phyloP scores from a whole-genome alignment of 2,329 filamentous ascomycete species.

The Huntiella bhutanensis region DNA sequence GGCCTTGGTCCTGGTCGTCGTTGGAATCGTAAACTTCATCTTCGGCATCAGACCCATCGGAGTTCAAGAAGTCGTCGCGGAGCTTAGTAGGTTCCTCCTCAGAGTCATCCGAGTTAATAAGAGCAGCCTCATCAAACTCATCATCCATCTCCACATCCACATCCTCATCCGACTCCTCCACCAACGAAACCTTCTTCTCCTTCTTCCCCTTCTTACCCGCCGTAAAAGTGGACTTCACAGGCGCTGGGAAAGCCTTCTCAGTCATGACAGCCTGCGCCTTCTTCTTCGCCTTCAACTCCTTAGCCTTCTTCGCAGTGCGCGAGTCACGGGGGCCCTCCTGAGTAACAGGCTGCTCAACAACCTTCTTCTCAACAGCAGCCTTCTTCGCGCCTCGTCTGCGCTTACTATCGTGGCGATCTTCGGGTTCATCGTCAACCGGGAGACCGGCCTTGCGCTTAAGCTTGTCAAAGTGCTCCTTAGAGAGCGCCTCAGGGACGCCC shows the following conservation, averaged over 20 bases:
- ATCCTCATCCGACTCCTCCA: constrained; percentile 19
- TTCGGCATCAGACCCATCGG: constrained; percentile 19
- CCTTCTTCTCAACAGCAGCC: constrained; percentile 18
- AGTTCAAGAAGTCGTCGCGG: constrained; percentile 36
- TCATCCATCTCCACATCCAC: constrained; percentile 25
- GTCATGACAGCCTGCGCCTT: constrained; percentile 18
- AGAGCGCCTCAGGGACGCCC: constrained; percentile 64
- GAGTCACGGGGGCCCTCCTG: constrained; percentile 16
- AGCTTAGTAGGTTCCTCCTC: constrained; percentile 24
- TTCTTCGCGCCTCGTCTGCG: constrained; percentile 21
- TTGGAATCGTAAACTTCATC: constrained; percentile 58
- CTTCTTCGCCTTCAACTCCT: constrained; percentile 16
- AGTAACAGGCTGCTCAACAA: constrained; percentile 16
- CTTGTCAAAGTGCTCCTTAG: constrained; percentile 60
- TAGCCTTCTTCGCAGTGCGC: constrained; percentile 19
- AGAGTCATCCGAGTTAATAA: constrained; percentile 26
- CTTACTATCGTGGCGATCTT: constrained; percentile 45
- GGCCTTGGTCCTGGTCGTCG: constrained; percentile 32
- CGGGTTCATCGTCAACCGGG: constrained; percentile 37
- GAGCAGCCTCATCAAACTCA: constrained; percentile 20
- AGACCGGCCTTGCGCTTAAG: constrained; percentile 70
- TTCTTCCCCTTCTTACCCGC: constrained; percentile 20
- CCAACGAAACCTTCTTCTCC: constrained; percentile 16
- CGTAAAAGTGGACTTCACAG: constrained; percentile 17
- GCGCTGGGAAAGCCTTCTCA: constrained; percentile 15